Evolutionary conservation across 208 protist species (phyloP), one percentile per base, ranked within the genome.

Genomic region (Chromosphaera perkinsii): DNA sequence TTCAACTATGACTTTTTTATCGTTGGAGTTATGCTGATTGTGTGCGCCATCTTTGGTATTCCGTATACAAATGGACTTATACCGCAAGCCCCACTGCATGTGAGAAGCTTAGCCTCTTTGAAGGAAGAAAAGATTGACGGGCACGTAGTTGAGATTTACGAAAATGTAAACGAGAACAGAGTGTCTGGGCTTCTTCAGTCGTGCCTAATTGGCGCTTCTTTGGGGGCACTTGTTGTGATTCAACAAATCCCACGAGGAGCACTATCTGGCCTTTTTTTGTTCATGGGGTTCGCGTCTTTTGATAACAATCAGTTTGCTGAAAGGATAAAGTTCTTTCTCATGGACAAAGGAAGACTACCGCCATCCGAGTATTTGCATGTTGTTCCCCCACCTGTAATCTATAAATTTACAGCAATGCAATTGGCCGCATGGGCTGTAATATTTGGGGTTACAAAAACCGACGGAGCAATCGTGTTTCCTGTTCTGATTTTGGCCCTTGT

Each of bases 1-100:
- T 81, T 60, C 47, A 39, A 82, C 54, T 82, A 52, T 57, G 78
- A 82, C 60, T 74, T 82, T 17, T 82, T 81, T 17, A 65, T 82
- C n/a, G 10, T 82, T 0, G 78, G 75, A 14, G 0, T 82, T 9
- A 69, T 51, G 2, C 10, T 77, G 9, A 3, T 78, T 3, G 12
- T 70, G 35, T 54, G 35, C 2, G 43, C 52, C 5, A 12, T 81
- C 14, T 20, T 78, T 0, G 77, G 78, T 12, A 17, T 82, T 27
- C 78, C 78, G 1, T 51, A 43, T 1, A 51, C 33, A 32, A 63
- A 82, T 51, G 78, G 78, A 1, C 71, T 80, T 10, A 81, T 82
- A 48, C 78, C 78, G 17, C 78, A 82, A 49, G 72, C 70, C 26
- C 75, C 77, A 27, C 61, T 82, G 9, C 77, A 82, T 49, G 51